These are phyloP conservation scores for Pseudocercospora vitis DNA, from an alignment of 2,329 filamentous ascomycete species.

Conservation along the genomic window DNA sequence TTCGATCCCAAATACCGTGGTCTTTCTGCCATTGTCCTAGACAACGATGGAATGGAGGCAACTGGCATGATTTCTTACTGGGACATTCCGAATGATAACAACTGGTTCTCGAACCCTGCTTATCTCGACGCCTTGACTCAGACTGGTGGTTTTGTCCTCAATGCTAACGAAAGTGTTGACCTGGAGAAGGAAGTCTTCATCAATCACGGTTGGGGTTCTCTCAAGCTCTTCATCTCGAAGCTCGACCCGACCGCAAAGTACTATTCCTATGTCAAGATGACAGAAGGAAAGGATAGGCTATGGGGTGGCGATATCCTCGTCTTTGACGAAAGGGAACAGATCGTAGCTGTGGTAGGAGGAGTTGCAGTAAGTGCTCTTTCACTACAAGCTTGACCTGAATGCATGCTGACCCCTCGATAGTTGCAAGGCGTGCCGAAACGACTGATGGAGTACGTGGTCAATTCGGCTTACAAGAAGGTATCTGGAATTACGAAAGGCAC, in stretches of 20 bases:
- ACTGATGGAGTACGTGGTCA: conserved; percentile 26
- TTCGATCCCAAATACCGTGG: conserved; percentile 36
- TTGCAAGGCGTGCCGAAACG: conserved; percentile 26
- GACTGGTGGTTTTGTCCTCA: conserved; percentile 28
- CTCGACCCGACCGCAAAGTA: conserved; percentile 34
- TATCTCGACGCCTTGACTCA: conserved; percentile 44
- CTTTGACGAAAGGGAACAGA: conserved; percentile 30
- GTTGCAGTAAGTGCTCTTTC: conserved; percentile 19
- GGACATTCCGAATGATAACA: conserved; percentile 20
- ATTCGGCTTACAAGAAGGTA: conserved; percentile 22
- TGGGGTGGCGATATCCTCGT: conserved; percentile 41
- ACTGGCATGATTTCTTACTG: conserved; percentile 28
- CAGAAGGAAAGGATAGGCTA: conserved; percentile 34
- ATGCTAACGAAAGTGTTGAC: conserved; percentile 32
- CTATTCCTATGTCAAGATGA: conserved; percentile 35
- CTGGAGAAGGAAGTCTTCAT: conserved; percentile 37
- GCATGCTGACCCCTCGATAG: neutral
- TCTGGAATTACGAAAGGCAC: neutral
- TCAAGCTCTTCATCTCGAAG: conserved; percentile 30
- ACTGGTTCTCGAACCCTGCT: conserved; percentile 28
- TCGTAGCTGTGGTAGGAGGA: conserved; percentile 31
- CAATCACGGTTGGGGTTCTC: conserved; percentile 38
- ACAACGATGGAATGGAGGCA: conserved; percentile 39
- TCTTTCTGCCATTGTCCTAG: conserved; percentile 41
- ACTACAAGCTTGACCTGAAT: neutral